Conservation (phyloP, 2,329 filamentous ascomycete genomes). For the Stemphylium beticola region DNA sequence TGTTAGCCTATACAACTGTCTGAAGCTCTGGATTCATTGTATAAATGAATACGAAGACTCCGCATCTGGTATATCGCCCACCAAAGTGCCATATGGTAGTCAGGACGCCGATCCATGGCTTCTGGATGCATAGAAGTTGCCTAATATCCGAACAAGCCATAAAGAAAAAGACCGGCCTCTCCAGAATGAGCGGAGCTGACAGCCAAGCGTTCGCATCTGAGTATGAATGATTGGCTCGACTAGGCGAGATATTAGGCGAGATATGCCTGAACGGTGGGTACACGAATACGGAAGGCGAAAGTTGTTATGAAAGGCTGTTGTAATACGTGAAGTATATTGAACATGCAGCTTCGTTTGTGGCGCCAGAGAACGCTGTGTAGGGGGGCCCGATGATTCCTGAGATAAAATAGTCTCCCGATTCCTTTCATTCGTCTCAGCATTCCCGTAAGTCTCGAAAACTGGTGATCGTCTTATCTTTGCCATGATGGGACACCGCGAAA, state of each 20-base stretch:
- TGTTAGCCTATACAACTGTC: not conserved
- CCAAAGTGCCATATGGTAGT: constrained; percentile 7
- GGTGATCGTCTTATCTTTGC: too few species aligned
- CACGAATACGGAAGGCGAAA: constrained; percentile 25
- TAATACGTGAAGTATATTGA: constrained; percentile 33
- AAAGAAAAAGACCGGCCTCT: not conserved
- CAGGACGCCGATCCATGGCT: not conserved
- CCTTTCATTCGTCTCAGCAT: too few species aligned
- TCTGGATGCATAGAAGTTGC: constrained; percentile 18
- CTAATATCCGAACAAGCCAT: not conserved
- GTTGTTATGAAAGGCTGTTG: constrained; percentile 14
- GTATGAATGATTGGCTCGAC: constrained; percentile 23
- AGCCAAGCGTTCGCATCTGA: constrained; percentile 15
- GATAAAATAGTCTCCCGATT: not conserved
- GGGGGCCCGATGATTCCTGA: not conserved
- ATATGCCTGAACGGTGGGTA: constrained; percentile 6
- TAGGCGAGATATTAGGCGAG: constrained; percentile 7
- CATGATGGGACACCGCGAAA: too few species aligned
- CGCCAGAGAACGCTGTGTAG: constrained; percentile 14
- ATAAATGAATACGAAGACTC: constrained; percentile 30
- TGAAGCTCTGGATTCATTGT: not conserved
- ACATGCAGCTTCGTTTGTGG: constrained; percentile 13
- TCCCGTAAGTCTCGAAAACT: too few species aligned
- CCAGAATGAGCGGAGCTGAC: constrained; percentile 30
- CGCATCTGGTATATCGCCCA: constrained; percentile 4